A percentile compares a stretch with the other conserved stretches of the same genome.
Evolutionary conservation across 305 asterid genomes (phyloP).

Genomic region (Fraxinus sp.): DNA sequence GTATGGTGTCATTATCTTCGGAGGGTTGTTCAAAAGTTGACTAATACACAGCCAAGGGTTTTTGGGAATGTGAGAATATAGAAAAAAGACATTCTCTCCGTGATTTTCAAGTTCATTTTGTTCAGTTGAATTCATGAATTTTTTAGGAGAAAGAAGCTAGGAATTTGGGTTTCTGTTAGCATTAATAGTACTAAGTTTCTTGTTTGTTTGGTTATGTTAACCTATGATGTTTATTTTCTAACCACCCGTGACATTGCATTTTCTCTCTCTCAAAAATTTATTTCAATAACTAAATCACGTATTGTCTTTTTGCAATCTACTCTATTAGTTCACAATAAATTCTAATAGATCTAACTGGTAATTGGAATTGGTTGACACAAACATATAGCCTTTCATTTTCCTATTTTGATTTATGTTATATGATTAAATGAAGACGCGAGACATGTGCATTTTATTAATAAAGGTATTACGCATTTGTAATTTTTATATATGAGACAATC

Average conservation of each 20-base stretch:
- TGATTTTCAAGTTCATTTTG: not conserved
- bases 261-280: not conserved
- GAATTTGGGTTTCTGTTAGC: not conserved
- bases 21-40: not conserved
- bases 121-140: not conserved
- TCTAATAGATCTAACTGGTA: not conserved
- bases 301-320: not conserved
- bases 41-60: not conserved
- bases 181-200: not conserved
- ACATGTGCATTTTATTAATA: not conserved
- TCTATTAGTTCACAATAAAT: not conserved
- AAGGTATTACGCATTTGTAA: not conserved
- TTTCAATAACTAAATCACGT: too few species aligned
- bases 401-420: not conserved
- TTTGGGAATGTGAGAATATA: not conserved
- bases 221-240: not conserved
- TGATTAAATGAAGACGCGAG: not conserved
- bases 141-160: not conserved
- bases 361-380: not conserved
- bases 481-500: too few species aligned
- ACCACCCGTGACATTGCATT: not conserved
- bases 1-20: slow-evolving; percentile 27
- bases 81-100: not conserved
- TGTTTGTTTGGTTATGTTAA: not conserved
- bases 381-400: not conserved